A percentile compares a stretch with the other conserved stretches of the same genome.
These are phyloP conservation scores for Bacterosira constricta DNA, from an alignment of 108 stramenopile genomes.

Conservation along the genomic window DNA sequence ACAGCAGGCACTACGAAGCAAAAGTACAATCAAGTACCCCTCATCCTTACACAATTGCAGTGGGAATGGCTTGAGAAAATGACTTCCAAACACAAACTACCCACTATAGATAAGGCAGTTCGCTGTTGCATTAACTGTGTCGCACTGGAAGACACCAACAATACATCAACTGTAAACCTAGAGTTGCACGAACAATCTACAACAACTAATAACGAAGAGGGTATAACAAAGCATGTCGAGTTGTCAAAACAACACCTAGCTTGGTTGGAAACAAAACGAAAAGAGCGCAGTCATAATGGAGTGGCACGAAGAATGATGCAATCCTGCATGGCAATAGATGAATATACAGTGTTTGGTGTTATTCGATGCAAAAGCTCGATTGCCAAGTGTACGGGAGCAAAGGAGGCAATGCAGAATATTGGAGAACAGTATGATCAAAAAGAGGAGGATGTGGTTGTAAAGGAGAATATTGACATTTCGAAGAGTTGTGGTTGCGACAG, in stretches of 20 bases:
- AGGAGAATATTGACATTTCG: neutral
- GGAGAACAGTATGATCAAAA: too few relatives aligned
- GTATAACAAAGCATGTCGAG: too few relatives aligned
- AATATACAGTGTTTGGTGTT: slow-evolving; percentile 28
- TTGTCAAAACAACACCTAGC: neutral
- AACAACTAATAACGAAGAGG: too few relatives aligned
- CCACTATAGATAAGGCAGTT: slow-evolving; percentile 21
- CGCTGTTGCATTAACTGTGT: slow-evolving; percentile 31
- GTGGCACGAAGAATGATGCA: neutral
- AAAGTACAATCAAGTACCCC: neutral
- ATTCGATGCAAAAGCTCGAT: slow-evolving; percentile 24
- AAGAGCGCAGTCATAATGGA: neutral
- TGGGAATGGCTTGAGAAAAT: slow-evolving; percentile 31
- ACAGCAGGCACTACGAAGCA: too few relatives aligned
- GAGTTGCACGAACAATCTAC: too few relatives aligned
- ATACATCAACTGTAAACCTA: neutral
- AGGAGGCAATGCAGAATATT: slow-evolving; percentile 15
- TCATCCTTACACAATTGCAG: too few relatives aligned
- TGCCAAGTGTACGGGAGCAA: slow-evolving; percentile 10
- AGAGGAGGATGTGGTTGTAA: neutral
- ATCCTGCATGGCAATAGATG: slow-evolving; percentile 13
- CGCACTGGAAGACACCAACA: slow-evolving; percentile 8
- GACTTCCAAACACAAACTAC: slow-evolving; percentile 20
- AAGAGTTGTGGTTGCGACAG: neutral
- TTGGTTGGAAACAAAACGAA: too few relatives aligned